phyloP scores from a whole-genome alignment of 495 filamentous ascomycete species.

The Aspergillus homomorphus region DNA sequence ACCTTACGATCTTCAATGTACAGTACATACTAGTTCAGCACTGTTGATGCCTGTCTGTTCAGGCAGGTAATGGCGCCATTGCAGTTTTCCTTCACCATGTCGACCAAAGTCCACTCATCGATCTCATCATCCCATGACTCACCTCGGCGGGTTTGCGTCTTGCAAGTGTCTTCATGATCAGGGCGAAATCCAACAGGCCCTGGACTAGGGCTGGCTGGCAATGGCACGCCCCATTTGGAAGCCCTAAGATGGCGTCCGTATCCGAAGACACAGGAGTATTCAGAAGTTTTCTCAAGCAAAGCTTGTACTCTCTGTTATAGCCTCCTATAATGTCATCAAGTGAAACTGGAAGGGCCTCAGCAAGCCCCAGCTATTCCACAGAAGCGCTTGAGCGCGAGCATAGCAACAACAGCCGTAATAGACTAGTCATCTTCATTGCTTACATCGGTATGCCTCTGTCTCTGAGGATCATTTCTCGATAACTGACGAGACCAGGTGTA shows the following conservation, averaged over 20 bases:
- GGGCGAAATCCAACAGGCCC: neutral
- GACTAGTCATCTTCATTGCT: constrained; percentile 4
- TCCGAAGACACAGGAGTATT: too few relatives aligned
- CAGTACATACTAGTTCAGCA: too few relatives aligned
- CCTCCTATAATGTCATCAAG: too few relatives aligned
- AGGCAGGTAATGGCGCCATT: neutral
- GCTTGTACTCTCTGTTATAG: too few relatives aligned
- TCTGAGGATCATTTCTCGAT: neutral
- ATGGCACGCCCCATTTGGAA: neutral
- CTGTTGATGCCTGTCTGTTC: neutral
- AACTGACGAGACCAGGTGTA: constrained; percentile 3
- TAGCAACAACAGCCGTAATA: neutral
- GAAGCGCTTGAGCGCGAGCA: too few relatives aligned
- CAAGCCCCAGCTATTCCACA: too few relatives aligned
- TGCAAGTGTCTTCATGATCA: neutral
- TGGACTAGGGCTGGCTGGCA: neutral
- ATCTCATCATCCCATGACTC: neutral
- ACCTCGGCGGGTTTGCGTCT: neutral
- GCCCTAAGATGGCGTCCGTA: neutral
- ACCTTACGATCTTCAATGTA: too few relatives aligned
- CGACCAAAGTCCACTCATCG: too few relatives aligned
- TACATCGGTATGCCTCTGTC: constrained; percentile 4
- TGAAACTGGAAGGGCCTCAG: too few relatives aligned
- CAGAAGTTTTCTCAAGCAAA: too few relatives aligned
- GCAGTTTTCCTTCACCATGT: neutral